Conservation (phyloP, 2,329 filamentous ascomycete genomes). For the Colletotrichum liaoningense region DNA sequence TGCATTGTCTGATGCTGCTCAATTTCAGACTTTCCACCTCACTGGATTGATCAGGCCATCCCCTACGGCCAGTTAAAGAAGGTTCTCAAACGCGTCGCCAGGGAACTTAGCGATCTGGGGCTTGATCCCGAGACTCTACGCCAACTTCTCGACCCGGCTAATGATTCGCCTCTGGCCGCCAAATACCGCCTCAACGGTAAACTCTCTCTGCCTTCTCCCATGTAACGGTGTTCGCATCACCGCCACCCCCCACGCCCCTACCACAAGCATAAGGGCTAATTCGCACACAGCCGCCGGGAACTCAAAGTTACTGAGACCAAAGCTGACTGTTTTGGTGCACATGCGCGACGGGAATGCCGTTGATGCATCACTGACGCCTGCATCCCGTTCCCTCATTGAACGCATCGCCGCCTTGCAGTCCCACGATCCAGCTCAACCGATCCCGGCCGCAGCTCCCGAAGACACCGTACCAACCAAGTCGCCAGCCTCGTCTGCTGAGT, state of each 20-base stretch:
- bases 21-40: slow-evolving; percentile 73
- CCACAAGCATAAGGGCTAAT: not conserved
- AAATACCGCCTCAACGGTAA: slow-evolving; percentile 68
- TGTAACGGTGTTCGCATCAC: not conserved
- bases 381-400: slow-evolving; percentile 73
- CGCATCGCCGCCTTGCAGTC: slow-evolving; percentile 60
- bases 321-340: slow-evolving; percentile 77
- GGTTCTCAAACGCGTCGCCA: slow-evolving; percentile 83
- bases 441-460: not conserved
- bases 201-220: not conserved
- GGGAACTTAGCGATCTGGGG: slow-evolving; percentile 77
- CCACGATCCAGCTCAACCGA: not conserved
- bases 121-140: slow-evolving; percentile 78
- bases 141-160: slow-evolving; percentile 67
- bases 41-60: slow-evolving; percentile 80
- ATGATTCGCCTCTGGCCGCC: slow-evolving; percentile 58
- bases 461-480: not conserved
- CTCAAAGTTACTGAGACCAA: slow-evolving; percentile 69
- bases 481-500: not conserved
- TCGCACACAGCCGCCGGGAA: slow-evolving; percentile 48
- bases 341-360: slow-evolving; percentile 74
- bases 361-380: slow-evolving; percentile 74
- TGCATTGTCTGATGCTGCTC: not conserved
- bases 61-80: slow-evolving; percentile 90
- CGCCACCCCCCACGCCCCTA: not conserved